Evolutionary conservation across 371 early-diverging fungal species (phyloP).

Genomic region (Apophysomyces ossiformis): DNA sequence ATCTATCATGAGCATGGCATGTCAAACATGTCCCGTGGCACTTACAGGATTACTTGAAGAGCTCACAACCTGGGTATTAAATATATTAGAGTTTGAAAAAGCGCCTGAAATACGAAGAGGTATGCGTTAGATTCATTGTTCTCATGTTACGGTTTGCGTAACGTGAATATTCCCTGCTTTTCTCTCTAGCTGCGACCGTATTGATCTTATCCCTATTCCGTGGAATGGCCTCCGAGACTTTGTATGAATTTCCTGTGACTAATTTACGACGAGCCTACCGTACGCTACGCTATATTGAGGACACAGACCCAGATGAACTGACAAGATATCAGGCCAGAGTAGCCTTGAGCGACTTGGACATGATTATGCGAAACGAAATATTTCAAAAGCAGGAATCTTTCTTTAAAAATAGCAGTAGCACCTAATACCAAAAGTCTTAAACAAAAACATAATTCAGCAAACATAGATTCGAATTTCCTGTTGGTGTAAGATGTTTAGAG

Average conservation of each 20-base stretch:
- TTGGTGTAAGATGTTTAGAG: no score
- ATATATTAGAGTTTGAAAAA: constrained; percentile 68
- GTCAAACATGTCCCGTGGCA: constrained; percentile 75
- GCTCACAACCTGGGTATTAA: constrained; percentile 69
- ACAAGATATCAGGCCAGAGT: constrained; percentile 68
- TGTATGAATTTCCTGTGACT: constrained; percentile 62
- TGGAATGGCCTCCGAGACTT: constrained; percentile 61
- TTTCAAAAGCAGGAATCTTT: constrained; percentile 27
- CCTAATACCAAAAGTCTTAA: no score
- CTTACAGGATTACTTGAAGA: constrained; percentile 67
- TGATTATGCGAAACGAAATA: constrained; percentile 56
- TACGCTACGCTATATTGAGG: constrained; percentile 65
- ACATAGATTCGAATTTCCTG: no score
- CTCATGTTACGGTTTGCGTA: background rate
- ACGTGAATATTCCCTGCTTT: constrained; percentile 7
- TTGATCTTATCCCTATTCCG: constrained; percentile 70
- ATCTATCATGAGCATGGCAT: constrained; percentile 74
- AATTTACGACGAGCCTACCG: constrained; percentile 60
- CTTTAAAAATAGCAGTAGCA: no score
- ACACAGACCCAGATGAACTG: constrained; percentile 70
- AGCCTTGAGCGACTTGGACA: constrained; percentile 68
- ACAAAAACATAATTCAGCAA: no score
- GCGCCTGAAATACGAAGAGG: constrained; percentile 69
- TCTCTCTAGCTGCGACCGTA: constrained; percentile 64
- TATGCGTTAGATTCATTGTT: constrained; percentile 21